These are phyloP conservation scores for Periconia sp. DNA, from an alignment of 2,329 filamentous ascomycete genomes.

Conservation along the genomic window DNA sequence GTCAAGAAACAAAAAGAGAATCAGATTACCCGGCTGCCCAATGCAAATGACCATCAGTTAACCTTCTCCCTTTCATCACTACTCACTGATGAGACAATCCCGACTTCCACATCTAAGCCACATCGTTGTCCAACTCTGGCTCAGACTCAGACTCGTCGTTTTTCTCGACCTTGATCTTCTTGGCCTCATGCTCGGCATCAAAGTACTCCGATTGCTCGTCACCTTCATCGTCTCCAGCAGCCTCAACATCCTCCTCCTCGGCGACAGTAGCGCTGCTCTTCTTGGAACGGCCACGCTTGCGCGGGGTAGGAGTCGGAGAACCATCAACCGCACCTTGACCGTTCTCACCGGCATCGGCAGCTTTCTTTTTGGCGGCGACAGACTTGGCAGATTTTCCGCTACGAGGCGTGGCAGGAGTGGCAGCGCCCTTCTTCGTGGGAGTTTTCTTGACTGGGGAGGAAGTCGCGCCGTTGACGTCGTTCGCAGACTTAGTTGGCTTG, in stretches of 20 bases:
- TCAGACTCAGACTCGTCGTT: not conserved
- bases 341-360: not conserved
- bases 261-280: not conserved
- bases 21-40: no score
- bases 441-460: not conserved
- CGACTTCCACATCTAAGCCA: no score
- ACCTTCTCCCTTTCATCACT: no score
- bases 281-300: constrained; percentile 4
- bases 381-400: not conserved
- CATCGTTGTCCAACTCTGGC: not conserved
- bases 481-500: not conserved
- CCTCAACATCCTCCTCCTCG: not conserved
- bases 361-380: not conserved
- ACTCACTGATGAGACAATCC: no score
- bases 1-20: no score
- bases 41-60: no score
- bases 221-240: no score
- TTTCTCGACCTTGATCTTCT: constrained; percentile 8
- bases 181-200: not conserved
- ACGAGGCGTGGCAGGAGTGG: not conserved
- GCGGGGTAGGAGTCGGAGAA: not conserved
- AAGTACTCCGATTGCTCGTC: not conserved
- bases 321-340: not conserved
- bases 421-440: not conserved
- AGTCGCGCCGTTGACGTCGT: not conserved